Evolutionary conservation across 352 stramenopile species (phyloP).

Genomic region (Globisporangium apiculatum): DNA sequence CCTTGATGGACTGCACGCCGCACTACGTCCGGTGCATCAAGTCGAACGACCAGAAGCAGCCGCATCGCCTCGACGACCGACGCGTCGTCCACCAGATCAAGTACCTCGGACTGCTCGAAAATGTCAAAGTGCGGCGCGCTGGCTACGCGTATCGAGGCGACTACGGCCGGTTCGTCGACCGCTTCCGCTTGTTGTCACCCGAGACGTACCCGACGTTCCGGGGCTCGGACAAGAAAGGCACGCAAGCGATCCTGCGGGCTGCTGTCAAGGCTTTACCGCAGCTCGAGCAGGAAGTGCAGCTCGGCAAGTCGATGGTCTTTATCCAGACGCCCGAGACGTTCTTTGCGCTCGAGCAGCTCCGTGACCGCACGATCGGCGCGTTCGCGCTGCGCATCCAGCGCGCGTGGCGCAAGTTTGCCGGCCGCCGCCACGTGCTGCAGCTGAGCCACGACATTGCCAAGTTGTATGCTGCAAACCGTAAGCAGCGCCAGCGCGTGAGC

Average conservation of each 20-base stretch:
- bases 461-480: constrained; percentile 71
- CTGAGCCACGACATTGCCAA: constrained; percentile 84
- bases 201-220: constrained; percentile 80
- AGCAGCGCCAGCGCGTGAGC: constrained; percentile 79
- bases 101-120: constrained; percentile 83
- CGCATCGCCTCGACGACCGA: constrained; percentile 80
- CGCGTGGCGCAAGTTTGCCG: constrained; percentile 76
- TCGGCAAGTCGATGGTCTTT: constrained; percentile 90
- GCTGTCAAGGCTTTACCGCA: constrained; percentile 63
- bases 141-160: constrained; percentile 84
- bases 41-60: constrained; percentile 86
- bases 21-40: constrained; percentile 92
- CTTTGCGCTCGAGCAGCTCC: constrained; percentile 85
- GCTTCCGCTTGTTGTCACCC: constrained; percentile 73
- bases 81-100: constrained; percentile 86
- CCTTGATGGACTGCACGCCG: constrained; percentile 86
- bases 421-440: constrained; percentile 73
- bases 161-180: constrained; percentile 81
- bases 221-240: constrained; percentile 78
- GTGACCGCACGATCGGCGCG: constrained; percentile 71
- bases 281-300: constrained; percentile 77
- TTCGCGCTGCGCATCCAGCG: constrained; percentile 80
- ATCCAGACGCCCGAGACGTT: constrained; percentile 87
- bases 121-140: constrained; percentile 82
- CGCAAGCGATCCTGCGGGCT: constrained; percentile 72